Evolutionary conservation across 2,329 filamentous ascomycete species (phyloP).

Genomic region (Biscogniauxia marginata): DNA sequence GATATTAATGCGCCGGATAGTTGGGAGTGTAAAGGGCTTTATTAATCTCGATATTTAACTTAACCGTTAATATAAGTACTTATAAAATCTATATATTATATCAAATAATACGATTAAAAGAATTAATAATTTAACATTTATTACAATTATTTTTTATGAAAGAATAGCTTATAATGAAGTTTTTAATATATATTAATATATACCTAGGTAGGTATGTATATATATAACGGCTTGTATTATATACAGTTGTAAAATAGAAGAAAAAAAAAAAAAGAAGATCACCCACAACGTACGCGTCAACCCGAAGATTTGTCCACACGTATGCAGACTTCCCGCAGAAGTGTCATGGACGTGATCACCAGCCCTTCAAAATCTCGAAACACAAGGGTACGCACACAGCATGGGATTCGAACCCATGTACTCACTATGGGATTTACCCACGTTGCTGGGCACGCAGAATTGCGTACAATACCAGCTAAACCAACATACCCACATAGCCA

Average conservation of each 20-base stretch:
- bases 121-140: too few relatives aligned
- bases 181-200: too few relatives aligned
- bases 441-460: neutral
- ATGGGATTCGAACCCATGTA: neutral
- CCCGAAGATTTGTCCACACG: neutral
- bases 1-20: slow-evolving; percentile 21
- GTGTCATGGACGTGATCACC: neutral
- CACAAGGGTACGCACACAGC: neutral
- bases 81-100: too few relatives aligned
- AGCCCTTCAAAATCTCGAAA: neutral
- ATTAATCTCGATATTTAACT: slow-evolving; percentile 11
- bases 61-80: too few relatives aligned
- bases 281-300: neutral
- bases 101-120: too few relatives aligned
- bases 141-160: too few relatives aligned
- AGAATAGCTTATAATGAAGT: too few relatives aligned
- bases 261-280: neutral
- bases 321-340: neutral
- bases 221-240: too few relatives aligned
- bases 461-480: neutral
- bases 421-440: neutral
- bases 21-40: slow-evolving; percentile 27
- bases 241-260: neutral
- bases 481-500: neutral
- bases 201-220: neutral